A percentile compares a stretch with the other conserved stretches of the same genome.
phyloP scores from a whole-genome alignment of 768 basidiomycete species.

The Amylocystis lapponica region DNA sequence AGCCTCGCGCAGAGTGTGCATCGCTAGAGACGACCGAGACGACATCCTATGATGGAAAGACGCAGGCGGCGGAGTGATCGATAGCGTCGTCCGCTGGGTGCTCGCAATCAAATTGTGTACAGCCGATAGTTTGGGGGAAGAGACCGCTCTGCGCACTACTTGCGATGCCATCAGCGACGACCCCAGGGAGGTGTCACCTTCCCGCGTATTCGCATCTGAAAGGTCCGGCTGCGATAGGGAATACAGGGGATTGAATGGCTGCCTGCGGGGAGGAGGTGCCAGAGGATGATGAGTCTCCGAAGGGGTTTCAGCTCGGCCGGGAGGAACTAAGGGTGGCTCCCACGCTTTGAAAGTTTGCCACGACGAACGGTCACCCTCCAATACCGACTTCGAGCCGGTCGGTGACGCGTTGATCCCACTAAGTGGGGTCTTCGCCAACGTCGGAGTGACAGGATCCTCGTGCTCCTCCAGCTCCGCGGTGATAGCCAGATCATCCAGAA shows the following conservation, averaged over 20 bases:
- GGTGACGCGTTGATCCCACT: neutral
- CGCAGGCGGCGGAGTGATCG: constrained; percentile 43
- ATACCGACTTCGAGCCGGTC: neutral
- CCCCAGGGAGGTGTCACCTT: constrained; percentile 5
- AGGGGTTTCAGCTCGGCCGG: constrained; percentile 61
- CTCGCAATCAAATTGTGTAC: constrained; percentile 3
- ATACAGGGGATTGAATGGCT: constrained; percentile 41
- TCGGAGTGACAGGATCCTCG: neutral
- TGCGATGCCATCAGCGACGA: constrained; percentile 14
- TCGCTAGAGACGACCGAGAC: constrained; percentile 17
- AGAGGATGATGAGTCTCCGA: constrained; percentile 57
- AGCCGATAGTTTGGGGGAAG: constrained; percentile 17
- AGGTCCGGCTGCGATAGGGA: constrained; percentile 58
- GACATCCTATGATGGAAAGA: constrained; percentile 23
- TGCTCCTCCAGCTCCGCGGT: neutral
- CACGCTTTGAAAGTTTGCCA: too few relatives aligned
- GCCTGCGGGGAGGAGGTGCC: constrained; percentile 58
- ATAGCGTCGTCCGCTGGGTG: neutral
- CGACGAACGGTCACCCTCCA: neutral
- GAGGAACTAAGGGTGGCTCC: constrained; percentile 34
- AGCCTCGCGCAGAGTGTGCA: constrained; percentile 6
- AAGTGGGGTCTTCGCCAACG: neutral
- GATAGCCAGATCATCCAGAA: neutral
- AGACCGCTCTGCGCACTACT: constrained; percentile 18
- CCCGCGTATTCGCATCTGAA: constrained; percentile 17